Evolutionary conservation across 306 rosid genomes (phyloP).

Genomic region (Prinsepia uniflora): DNA sequence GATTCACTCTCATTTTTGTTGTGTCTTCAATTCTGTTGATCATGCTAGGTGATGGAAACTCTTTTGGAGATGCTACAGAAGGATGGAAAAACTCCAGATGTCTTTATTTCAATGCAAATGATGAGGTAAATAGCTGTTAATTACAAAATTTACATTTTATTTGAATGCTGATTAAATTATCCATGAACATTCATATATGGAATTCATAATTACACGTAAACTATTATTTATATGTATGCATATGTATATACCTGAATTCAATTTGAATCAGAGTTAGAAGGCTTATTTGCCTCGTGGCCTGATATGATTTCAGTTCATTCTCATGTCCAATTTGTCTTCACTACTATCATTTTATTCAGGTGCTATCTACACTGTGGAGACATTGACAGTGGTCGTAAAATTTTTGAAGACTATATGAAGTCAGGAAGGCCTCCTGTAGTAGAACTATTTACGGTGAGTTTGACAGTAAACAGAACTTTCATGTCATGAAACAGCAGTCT

Average conservation of each 20-base stretch:
- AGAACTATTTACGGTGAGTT: conserved; percentile 70
- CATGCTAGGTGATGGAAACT: conserved; percentile 61
- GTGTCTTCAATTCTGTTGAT: conserved; percentile 20
- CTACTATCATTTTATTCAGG: conserved; percentile 44
- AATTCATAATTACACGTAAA: background rate
- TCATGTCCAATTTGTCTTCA: background rate
- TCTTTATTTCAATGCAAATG: conserved; percentile 55
- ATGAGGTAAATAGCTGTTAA: conserved; percentile 56
- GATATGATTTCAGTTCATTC: background rate
- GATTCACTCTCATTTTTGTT: background rate
- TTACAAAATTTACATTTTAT: background rate
- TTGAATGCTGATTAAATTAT: background rate
- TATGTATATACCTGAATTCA: conserved; percentile 1
- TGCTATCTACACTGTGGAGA: conserved; percentile 73
- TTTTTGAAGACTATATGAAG: conserved; percentile 49
- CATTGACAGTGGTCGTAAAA: conserved; percentile 59
- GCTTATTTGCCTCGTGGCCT: background rate
- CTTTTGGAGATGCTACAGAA: conserved; percentile 66
- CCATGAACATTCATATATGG: background rate
- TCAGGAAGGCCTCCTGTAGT: conserved; percentile 33
- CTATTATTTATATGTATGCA: background rate
- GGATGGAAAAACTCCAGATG: conserved; percentile 65
- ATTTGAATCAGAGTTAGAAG: background rate
- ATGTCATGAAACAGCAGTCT: conserved; percentile 4
- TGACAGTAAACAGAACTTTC: conserved; percentile 4